Evolutionary conservation across 306 rosid species (phyloP), one percentile per base, ranked within the genome.

Genomic region (Nissolia schottii): DNA sequence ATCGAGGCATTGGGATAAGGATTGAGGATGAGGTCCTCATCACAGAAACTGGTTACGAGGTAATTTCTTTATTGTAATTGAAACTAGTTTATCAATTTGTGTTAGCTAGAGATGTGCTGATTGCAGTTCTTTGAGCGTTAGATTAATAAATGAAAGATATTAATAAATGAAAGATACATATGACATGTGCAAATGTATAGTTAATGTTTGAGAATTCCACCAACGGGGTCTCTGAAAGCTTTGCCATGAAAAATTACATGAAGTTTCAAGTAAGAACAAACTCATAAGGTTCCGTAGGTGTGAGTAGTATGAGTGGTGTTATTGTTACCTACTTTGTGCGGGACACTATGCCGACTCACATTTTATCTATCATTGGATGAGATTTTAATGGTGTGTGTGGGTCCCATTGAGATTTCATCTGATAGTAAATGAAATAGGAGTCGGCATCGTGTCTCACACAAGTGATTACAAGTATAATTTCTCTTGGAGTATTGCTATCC

Each of bases 11-110:
- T 16, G 96, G 98, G 72, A 89, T 94, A 75, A 82, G 98, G 82
- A 94, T 94, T 18, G 98, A 94, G 82, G 98, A 91, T 82, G 95
- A 91, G 80, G 86, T 91, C 61, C 96, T 89, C 49, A 83, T 93
- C 76, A 83, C 96, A 12, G 96, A 85, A 54, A 85, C 91, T 14
- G 93, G 97, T 51, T 84, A 85, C 20, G 92, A 80, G 89, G 96
- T 89, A 86, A 45, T 46, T 70, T 70, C 18, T 40, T 34, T 9
- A 5, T 18, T 51, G 41, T 45, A 16, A 57, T 72, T 31, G 50
- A 25, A 72, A 53, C 50, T 41, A 32, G 72, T 61, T 22, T 59
- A 10, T 46, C 38, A n/a, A 14, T 70, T 23, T 29, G 28, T 66
- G 49, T 24, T 71, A 29, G 8, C 51, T 54, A 67, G 69, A 56